Evolutionary conservation across 768 basidiomycete species (phyloP), one percentile per base, ranked within the genome.

Genomic region (Suillus hirtellus): DNA sequence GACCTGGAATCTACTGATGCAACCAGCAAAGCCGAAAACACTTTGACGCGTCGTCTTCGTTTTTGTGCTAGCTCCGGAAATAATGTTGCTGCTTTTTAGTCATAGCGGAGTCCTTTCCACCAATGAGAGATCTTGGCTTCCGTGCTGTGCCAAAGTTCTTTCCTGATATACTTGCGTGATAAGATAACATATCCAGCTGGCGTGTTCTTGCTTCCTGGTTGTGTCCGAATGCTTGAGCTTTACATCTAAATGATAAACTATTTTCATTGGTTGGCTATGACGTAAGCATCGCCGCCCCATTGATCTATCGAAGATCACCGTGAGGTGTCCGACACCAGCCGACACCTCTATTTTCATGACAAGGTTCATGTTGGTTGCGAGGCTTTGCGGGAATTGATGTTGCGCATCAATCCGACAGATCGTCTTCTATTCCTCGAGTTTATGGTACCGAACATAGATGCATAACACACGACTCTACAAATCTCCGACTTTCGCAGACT

Each of bases 371-470:
- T 34, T 53, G 17, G 31, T 34, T 34, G 52, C 31, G 10, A 53
- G 31, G 31, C 19, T 34, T 34, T 53, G 52, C 31, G 52, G 19
- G 52, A 34, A 53, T 53, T n/a, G 17, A 52, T 19, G 17, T n/a
- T n/a, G 52, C 52, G 52, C 34, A 53, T 53, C 52, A 53, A 34
- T 35, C 52, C 52, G 52, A 53, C 1, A 35, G 31, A 53, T 4
- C 2, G 52, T 53, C 52, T 53, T 53, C 52, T 34, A n/a, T 53
- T n/a, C 19, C 34, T 53, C 19, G 34, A 53, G 34, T n/a, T n/a
- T n/a, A 53, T 31, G 34, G 52, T 53, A 19, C 52, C 52, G 52
- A 35, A 35, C 19, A n/a, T 53, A n/a, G 52, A 53, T 31, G 9
- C 50, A 50, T 24, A 50, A 14, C 6, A 24, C 46, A 47, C 21